Conservation (phyloP, 371 early-diverging fungal species). For the Apophysomyces variabilis region DNA sequence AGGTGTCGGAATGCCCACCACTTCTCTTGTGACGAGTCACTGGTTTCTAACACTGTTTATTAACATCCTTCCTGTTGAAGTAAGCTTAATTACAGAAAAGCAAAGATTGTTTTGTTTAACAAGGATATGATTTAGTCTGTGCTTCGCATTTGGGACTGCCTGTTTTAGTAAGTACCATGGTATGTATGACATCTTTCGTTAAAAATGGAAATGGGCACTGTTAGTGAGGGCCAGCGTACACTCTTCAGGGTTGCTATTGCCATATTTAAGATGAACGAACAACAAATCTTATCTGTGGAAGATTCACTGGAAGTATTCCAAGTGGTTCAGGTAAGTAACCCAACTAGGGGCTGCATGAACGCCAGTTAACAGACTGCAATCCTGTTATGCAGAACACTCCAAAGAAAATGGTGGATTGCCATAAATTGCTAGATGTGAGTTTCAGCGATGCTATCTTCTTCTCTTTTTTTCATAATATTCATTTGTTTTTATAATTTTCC, state of each 20-base stretch:
- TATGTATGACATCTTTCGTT: neutral
- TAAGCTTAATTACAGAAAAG: constrained; percentile 26
- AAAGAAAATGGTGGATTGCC: constrained; percentile 75
- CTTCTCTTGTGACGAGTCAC: constrained; percentile 76
- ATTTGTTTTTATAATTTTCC: neutral
- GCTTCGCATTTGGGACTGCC: constrained; percentile 85
- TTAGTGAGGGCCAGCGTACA: constrained; percentile 79
- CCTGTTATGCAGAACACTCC: constrained; percentile 62
- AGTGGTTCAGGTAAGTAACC: constrained; percentile 55
- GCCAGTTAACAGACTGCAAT: neutral
- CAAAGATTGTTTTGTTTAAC: constrained; percentile 3
- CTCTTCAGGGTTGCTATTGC: constrained; percentile 81
- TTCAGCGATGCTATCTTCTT: too few species aligned
- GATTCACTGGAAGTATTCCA: constrained; percentile 77
- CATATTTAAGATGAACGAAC: constrained; percentile 76
- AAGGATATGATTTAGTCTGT: constrained; percentile 52
- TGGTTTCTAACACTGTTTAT: constrained; percentile 83
- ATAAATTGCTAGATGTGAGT: constrained; percentile 68
- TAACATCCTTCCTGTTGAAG: constrained; percentile 72
- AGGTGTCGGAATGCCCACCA: constrained; percentile 66
- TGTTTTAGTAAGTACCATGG: constrained; percentile 64
- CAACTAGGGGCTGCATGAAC: neutral
- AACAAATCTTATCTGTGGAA: constrained; percentile 60
- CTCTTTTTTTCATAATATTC: neutral
- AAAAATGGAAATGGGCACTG: neutral